Evolutionary conservation across 2,329 filamentous ascomycete species (phyloP).

Genomic region (Botrytis fragariae): DNA sequence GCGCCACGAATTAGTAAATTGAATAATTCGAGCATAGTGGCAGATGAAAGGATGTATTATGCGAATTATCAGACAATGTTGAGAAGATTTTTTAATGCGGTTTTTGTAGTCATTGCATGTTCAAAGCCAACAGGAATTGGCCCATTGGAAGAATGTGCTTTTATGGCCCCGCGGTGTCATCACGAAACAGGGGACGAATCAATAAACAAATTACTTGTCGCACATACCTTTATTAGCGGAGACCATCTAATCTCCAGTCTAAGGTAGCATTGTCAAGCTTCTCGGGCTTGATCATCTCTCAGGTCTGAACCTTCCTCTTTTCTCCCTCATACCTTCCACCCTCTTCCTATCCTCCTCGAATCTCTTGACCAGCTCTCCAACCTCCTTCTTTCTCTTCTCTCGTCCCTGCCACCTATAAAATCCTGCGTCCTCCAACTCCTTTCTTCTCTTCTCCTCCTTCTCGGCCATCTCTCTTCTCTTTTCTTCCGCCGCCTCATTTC

Average conservation of each 20-base stretch:
- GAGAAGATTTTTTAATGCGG: constrained; percentile 67
- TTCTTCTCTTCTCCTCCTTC: constrained; percentile 60
- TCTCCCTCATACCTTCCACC: constrained; percentile 67
- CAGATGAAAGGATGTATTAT: neutral
- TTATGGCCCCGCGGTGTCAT: constrained; percentile 55
- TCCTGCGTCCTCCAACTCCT: constrained; percentile 55
- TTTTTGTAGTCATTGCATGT: constrained; percentile 56
- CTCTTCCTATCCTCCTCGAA: constrained; percentile 77
- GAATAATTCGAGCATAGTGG: neutral
- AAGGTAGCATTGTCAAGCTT: constrained; percentile 35
- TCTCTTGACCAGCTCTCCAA: constrained; percentile 63
- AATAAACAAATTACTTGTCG: constrained; percentile 13
- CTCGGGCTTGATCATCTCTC: constrained; percentile 40
- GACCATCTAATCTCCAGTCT: neutral
- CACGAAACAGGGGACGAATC: constrained; percentile 33
- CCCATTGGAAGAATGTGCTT: constrained; percentile 42
- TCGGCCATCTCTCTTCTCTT: constrained; percentile 58
- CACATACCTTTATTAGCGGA: constrained; percentile 24
- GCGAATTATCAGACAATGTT: constrained; percentile 51
- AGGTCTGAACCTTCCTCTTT: constrained; percentile 58
- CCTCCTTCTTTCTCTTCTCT: constrained; percentile 74
- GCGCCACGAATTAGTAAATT: constrained; percentile 1
- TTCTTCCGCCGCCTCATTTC: constrained; percentile 67
- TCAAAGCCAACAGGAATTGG: constrained; percentile 33
- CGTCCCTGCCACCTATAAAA: constrained; percentile 85